A percentile compares a stretch with the other conserved stretches of the same genome.
These are phyloP conservation scores for Penicillium desertorum DNA, from an alignment of 495 filamentous ascomycete species.

Conservation along the genomic window DNA sequence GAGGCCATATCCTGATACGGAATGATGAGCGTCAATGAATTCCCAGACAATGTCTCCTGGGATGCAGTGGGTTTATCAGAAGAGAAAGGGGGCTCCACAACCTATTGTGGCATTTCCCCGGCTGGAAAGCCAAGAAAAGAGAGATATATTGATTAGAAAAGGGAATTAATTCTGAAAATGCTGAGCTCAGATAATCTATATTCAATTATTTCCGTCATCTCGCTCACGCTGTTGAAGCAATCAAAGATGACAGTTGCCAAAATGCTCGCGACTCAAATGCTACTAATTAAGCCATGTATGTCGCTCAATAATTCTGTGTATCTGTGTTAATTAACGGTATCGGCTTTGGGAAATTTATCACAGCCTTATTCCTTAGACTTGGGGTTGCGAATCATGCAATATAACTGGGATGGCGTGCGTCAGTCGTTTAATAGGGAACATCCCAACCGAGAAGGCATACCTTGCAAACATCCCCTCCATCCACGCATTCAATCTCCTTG, in stretches of 20 bases:
- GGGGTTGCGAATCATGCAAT: conserved; percentile 29
- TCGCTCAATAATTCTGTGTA: neutral
- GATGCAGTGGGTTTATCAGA: neutral
- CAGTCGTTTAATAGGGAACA: conserved; percentile 1
- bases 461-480: conserved; percentile 49
- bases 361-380: conserved; percentile 18
- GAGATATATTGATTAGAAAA: neutral
- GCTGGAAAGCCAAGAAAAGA: neutral
- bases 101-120: neutral
- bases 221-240: neutral
- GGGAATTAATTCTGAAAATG: neutral
- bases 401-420: conserved; percentile 19
- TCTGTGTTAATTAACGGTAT: neutral
- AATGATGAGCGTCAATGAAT: no score
- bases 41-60: neutral
- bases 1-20: no score
- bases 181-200: neutral
- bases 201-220: neutral
- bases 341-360: neutral
- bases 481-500: conserved; percentile 62
- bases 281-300: neutral
- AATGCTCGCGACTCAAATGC: neutral
- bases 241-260: neutral
- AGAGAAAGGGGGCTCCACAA: neutral
- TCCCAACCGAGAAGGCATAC: conserved; percentile 25